Percentiles rank a stretch among this genome's conserved stretches.
Conservation (phyloP, 345 rosid genomes). For the Orychophragmus violaceus region DNA sequence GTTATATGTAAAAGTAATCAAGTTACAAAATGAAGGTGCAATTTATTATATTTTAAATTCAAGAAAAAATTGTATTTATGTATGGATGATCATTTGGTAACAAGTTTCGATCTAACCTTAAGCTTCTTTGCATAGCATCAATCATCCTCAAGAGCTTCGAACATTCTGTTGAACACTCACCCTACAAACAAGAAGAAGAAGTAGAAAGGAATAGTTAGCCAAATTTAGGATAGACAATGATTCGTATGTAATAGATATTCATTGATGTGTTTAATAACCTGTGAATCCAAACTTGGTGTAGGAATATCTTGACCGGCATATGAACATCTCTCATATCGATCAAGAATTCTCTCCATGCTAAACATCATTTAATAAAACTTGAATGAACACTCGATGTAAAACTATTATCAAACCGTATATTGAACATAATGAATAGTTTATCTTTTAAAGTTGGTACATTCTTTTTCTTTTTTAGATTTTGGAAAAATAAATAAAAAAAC, state of each 20-base stretch:
- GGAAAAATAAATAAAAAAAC: background rate
- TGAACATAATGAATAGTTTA: background rate
- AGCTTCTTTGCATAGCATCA: constrained; percentile 53
- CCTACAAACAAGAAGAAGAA: constrained; percentile 31
- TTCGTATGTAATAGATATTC: background rate
- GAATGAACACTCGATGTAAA: background rate
- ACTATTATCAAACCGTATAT: background rate
- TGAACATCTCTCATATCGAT: constrained; percentile 55
- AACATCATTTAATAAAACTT: background rate
- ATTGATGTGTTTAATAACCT: constrained; percentile 31
- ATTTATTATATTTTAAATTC: background rate
- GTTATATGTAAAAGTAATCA: background rate
- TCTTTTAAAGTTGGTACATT: background rate
- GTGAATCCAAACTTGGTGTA: constrained; percentile 25
- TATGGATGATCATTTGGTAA: background rate
- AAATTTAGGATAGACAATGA: background rate
- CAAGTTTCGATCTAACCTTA: constrained; percentile 45
- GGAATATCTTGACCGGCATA: constrained; percentile 36
- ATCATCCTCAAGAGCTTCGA: constrained; percentile 51
- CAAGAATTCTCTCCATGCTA: constrained; percentile 73
- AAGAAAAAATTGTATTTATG: background rate
- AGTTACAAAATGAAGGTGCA: background rate
- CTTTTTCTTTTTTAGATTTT: background rate
- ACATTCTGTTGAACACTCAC: constrained; percentile 48
- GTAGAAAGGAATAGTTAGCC: background rate